phyloP scores from a whole-genome alignment of 2,329 filamentous ascomycete genomes.

The Dothiorella sarmentorum region DNA sequence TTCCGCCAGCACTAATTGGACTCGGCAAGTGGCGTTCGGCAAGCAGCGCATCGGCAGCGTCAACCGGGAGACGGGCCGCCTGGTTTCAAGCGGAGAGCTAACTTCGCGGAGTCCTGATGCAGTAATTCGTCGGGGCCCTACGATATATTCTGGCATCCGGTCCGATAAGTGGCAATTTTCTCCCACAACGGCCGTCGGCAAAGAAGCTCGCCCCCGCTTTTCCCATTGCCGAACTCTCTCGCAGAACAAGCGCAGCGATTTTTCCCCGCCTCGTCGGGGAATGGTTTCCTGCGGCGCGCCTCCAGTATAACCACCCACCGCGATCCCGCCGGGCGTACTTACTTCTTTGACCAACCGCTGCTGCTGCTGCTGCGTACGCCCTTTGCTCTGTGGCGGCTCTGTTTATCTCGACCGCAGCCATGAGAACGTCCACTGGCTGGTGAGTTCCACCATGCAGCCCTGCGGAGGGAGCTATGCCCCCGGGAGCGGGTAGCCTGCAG shows the following conservation, averaged over 20 bases:
- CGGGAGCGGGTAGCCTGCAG: background rate
- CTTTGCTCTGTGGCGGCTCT: background rate
- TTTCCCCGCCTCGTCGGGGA: background rate
- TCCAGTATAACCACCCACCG: background rate
- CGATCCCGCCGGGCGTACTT: background rate
- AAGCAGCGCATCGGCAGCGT: no score
- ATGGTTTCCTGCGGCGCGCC: background rate
- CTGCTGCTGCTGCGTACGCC: background rate
- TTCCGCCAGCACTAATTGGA: no score
- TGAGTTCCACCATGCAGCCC: background rate
- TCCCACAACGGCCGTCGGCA: background rate
- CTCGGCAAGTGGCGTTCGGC: no score
- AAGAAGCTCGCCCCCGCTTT: background rate
- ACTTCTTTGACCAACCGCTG: background rate
- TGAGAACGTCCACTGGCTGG: conserved; percentile 8
- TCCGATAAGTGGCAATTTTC: no score
- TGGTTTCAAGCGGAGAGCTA: background rate
- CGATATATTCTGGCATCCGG: no score
- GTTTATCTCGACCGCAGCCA: background rate
- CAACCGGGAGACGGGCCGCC: background rate
- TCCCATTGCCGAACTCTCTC: background rate
- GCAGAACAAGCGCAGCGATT: background rate
- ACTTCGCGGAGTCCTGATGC: background rate
- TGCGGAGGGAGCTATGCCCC: background rate
- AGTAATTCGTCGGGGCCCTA: no score